Evolutionary conservation across 164 flowering plant genomes (phyloP).

Genomic region (Tetracentron sinense): DNA sequence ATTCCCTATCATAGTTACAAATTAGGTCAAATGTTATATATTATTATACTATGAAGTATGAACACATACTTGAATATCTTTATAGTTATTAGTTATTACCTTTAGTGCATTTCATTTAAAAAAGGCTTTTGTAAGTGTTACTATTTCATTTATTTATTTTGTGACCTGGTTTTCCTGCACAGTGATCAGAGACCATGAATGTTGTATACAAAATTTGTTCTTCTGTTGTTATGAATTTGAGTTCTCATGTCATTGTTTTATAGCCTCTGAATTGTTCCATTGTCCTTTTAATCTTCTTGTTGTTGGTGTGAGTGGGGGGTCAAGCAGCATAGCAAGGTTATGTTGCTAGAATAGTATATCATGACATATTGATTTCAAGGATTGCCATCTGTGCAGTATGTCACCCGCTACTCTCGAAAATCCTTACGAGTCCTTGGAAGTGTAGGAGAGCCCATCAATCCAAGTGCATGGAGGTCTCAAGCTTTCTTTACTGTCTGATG

Average conservation of each 20-base stretch:
- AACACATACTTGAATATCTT: too few relatives aligned
- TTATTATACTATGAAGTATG: too few relatives aligned
- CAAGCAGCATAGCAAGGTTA: not conserved
- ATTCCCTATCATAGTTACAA: too few relatives aligned
- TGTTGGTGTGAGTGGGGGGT: not conserved
- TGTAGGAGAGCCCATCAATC: slow-evolving; percentile 99
- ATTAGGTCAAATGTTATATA: too few relatives aligned
- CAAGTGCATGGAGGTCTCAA: slow-evolving; percentile 93
- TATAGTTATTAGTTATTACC: too few relatives aligned
- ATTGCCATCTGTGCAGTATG: slow-evolving; percentile 53
- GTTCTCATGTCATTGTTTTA: not conserved
- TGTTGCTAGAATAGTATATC: not conserved
- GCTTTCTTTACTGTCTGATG: not conserved
- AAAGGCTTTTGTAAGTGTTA: not conserved
- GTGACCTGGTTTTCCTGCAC: too few relatives aligned
- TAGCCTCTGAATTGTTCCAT: not conserved
- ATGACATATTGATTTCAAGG: not conserved
- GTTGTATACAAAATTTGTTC: too few relatives aligned
- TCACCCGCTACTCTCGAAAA: slow-evolving; percentile 77
- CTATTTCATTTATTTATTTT: not conserved
- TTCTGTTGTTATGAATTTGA: not conserved
- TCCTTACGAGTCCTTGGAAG: slow-evolving; percentile 94
- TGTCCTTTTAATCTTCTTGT: not conserved
- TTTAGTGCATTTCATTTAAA: not conserved
- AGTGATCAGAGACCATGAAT: not conserved